Conservation (phyloP, 116 monocot species). For the Papilionanthe hybrid region DNA sequence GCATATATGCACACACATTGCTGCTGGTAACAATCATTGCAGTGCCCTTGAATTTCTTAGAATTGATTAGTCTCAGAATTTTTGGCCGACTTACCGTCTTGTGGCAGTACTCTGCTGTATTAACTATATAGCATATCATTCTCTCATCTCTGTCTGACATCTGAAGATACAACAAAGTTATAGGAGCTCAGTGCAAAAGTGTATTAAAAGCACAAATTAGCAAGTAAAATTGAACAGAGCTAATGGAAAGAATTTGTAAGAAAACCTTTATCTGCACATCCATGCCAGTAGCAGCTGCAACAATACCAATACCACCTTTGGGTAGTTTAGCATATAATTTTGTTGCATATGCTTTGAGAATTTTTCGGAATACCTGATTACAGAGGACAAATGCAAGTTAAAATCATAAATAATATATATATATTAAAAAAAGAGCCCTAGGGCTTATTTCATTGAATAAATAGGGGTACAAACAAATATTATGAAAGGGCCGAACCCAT, state of each 20-base stretch:
- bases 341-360: conserved; percentile 91
- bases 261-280: conserved; percentile 96
- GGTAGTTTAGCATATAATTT: conserved; percentile 74
- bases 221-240: conserved; percentile 4
- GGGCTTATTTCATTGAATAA: too few relatives aligned
- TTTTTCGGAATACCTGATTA: conserved; percentile 86
- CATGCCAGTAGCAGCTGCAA: conserved; percentile 95
- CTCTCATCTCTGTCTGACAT: conserved; percentile 93
- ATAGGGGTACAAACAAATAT: too few relatives aligned
- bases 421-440: too few relatives aligned
- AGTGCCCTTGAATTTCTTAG: background rate
- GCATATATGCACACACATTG: too few relatives aligned
- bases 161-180: conserved; percentile 30
- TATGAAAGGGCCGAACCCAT: too few relatives aligned
- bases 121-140: conserved; percentile 95
- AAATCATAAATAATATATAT: too few relatives aligned
- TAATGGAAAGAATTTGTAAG: background rate
- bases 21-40: background rate
- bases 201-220: background rate
- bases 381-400: conserved; percentile 4
- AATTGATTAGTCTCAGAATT: background rate
- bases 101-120: conserved; percentile 97
- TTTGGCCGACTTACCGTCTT: conserved; percentile 58
- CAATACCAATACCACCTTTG: conserved; percentile 87
- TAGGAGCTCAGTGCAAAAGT: background rate